Conservation (phyloP, 2,329 filamentous ascomycete species). For the Stagonosporopsis rhizophila region DNA sequence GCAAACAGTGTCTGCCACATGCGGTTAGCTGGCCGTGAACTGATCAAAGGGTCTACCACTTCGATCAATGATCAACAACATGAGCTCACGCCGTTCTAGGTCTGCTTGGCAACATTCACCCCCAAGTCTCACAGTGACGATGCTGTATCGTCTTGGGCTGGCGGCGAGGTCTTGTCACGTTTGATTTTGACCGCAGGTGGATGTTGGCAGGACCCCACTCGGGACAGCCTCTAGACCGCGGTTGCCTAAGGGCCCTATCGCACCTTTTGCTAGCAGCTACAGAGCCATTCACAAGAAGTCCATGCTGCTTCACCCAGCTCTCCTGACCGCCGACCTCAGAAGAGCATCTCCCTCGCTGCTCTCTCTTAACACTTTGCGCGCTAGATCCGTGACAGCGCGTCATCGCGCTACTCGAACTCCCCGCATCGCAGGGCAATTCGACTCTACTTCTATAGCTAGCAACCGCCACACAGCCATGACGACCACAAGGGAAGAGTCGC, state of each 20-base stretch:
- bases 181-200: background rate
- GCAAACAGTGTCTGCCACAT: background rate
- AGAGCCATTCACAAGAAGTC: background rate
- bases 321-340: background rate
- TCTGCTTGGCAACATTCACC: background rate
- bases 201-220: slow-evolving; percentile 2
- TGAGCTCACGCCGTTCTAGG: background rate
- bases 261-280: background rate
- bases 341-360: too few relatives aligned
- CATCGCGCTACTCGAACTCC: slow-evolving; percentile 11
- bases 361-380: background rate
- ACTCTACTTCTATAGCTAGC: background rate
- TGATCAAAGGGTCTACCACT: background rate
- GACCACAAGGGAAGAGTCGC: slow-evolving; percentile 33
- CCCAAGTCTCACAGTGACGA: background rate
- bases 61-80: background rate
- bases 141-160: background rate
- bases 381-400: slow-evolving; percentile 16
- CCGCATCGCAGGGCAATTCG: slow-evolving; percentile 7
- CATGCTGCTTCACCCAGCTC: background rate
- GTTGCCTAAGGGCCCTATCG: slow-evolving; percentile 9
- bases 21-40: slow-evolving; percentile 1
- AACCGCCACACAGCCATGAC: slow-evolving; percentile 22
- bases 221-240: slow-evolving; percentile 1
- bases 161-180: background rate